These are phyloP conservation scores for Smallanthus sonchifolius DNA, from an alignment of 129 eudicot genomes.

Conservation along the genomic window DNA sequence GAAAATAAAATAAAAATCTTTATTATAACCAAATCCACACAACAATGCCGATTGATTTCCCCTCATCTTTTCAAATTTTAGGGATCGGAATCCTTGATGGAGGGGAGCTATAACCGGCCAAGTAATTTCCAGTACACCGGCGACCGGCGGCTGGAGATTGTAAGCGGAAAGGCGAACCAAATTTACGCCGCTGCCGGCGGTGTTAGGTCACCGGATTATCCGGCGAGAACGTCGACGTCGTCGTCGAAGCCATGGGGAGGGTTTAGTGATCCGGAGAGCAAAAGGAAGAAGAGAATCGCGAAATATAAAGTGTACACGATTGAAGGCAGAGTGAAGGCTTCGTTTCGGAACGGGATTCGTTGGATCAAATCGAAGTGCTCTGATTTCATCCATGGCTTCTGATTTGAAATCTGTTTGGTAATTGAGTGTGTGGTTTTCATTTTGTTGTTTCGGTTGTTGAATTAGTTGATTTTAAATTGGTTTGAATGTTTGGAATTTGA, in stretches of 20 bases:
- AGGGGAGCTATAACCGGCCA: constrained; percentile 24
- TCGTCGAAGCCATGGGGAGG: constrained; percentile 39
- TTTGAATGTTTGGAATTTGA: neutral
- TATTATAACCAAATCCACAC: constrained; percentile 5
- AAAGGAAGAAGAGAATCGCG: constrained; percentile 61
- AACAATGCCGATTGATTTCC: neutral
- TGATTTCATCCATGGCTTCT: constrained; percentile 59
- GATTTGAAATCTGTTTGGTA: neutral
- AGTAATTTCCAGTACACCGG: constrained; percentile 38
- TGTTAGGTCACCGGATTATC: constrained; percentile 15
- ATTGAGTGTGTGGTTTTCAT: neutral
- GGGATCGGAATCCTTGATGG: constrained; percentile 11
- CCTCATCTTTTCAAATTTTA: neutral
- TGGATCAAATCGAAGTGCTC: constrained; percentile 82
- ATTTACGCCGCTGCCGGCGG: constrained; percentile 15
- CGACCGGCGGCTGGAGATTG: constrained; percentile 53
- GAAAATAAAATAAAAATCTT: constrained; percentile 1
- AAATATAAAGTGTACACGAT: constrained; percentile 64
- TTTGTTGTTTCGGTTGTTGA: neutral
- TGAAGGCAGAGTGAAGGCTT: constrained; percentile 76
- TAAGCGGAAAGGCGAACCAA: constrained; percentile 52
- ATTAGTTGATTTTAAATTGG: neutral
- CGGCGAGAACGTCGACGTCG: constrained; percentile 14
- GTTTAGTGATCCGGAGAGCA: constrained; percentile 56
- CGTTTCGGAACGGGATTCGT: constrained; percentile 60